Evolutionary conservation across 495 filamentous ascomycete genomes (phyloP).

Genomic region (Neurospora sp.): DNA sequence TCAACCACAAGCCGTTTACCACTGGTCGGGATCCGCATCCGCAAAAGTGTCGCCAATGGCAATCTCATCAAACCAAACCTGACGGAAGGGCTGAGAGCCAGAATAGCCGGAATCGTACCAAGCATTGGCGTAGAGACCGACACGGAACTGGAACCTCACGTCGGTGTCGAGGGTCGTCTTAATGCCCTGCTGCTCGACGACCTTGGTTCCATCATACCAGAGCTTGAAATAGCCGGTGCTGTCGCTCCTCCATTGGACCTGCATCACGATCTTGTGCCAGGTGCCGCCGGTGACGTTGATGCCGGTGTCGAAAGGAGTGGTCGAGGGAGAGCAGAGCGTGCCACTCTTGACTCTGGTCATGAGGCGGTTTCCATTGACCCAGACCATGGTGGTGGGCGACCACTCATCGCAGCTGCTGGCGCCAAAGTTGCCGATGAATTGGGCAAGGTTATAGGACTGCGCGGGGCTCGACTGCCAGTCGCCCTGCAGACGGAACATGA

Average conservation of each 20-base stretch:
- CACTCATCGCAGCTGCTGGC: constrained; percentile 39
- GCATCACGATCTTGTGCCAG: constrained; percentile 43
- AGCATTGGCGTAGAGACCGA: constrained; percentile 46
- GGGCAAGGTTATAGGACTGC: constrained; percentile 43
- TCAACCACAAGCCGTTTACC: not conserved
- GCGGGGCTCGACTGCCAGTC: constrained; percentile 39
- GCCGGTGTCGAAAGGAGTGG: constrained; percentile 26
- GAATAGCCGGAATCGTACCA: constrained; percentile 41
- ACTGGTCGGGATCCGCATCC: constrained; percentile 30
- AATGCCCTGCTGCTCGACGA: constrained; percentile 32
- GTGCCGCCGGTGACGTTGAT: constrained; percentile 33
- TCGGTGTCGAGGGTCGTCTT: constrained; percentile 38
- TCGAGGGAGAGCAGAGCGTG: constrained; percentile 15
- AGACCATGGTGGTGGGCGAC: constrained; percentile 46
- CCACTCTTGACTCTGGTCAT: constrained; percentile 38
- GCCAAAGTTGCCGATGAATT: constrained; percentile 47
- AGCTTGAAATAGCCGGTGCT: constrained; percentile 38
- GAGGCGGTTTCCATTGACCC: constrained; percentile 38
- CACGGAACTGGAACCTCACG: constrained; percentile 40
- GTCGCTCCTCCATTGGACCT: constrained; percentile 39
- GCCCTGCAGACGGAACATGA: constrained; percentile 40
- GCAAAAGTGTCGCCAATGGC: constrained; percentile 35
- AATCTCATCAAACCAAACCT: constrained; percentile 47
- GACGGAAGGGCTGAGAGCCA: constrained; percentile 38
- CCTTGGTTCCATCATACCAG: constrained; percentile 42